phyloP scores from a whole-genome alignment of 495 filamentous ascomycete genomes.

The Aspergillus conjunctus region DNA sequence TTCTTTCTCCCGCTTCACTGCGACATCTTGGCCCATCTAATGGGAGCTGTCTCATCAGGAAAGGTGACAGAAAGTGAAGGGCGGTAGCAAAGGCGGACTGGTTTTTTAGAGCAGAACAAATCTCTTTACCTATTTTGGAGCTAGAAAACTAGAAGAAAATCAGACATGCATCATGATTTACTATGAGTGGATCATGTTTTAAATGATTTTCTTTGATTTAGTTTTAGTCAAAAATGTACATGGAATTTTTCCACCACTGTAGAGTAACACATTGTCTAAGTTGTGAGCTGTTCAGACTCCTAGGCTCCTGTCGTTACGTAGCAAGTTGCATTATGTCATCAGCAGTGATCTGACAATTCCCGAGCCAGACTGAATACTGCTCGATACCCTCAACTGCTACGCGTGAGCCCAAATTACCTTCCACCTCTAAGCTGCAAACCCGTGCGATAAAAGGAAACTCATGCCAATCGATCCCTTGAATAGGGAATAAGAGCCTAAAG shows the following conservation, averaged over 20 bases:
- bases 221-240: not conserved
- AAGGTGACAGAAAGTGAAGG: not conserved
- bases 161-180: no score
- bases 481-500: not conserved
- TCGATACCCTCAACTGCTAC: slow-evolving; percentile 22
- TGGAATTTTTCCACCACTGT: not conserved
- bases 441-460: slow-evolving; percentile 3
- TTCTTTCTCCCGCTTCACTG: not conserved
- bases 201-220: not conserved
- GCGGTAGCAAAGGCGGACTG: not conserved
- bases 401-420: slow-evolving; percentile 27
- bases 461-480: not conserved
- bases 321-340: slow-evolving; percentile 49
- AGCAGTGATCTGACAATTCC: slow-evolving; percentile 24
- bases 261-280: not conserved
- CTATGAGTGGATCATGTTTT: not conserved
- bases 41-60: no score
- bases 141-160: no score
- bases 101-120: not conserved
- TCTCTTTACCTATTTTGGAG: not conserved
- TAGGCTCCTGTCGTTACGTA: slow-evolving; percentile 33
- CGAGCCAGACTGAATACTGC: slow-evolving; percentile 17
- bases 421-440: slow-evolving; percentile 19
- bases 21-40: not conserved
- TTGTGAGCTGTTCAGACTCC: slow-evolving; percentile 1